These are phyloP conservation scores for Coniochaeta pulveracea DNA, from an alignment of 2,329 filamentous ascomycete genomes.

Conservation along the genomic window DNA sequence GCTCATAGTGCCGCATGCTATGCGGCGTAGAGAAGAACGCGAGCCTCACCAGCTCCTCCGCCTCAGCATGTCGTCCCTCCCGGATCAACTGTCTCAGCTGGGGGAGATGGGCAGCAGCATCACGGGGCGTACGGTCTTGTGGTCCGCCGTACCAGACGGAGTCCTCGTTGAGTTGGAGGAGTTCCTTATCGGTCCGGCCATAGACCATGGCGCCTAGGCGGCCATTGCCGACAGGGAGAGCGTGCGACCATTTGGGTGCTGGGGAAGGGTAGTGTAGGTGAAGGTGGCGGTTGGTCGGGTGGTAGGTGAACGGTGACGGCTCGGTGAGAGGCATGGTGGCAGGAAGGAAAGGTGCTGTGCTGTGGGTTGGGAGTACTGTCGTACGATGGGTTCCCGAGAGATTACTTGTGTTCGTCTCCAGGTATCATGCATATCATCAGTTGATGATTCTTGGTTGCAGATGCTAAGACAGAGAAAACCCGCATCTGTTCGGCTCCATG, in stretches of 20 bases:
- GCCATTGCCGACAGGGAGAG: conserved; percentile 36
- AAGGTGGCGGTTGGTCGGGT: conserved; percentile 2
- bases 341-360: too few species aligned
- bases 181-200: conserved; percentile 28
- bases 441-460: too few species aligned
- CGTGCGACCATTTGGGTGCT: conserved; percentile 20
- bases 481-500: too few species aligned
- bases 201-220: conserved; percentile 30
- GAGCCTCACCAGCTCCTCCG: conserved; percentile 25
- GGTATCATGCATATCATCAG: too few species aligned
- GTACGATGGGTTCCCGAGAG: too few species aligned
- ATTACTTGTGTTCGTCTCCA: too few species aligned
- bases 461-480: too few species aligned
- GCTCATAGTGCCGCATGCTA: conserved; percentile 35
- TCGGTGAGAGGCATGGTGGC: neutral
- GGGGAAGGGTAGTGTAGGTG: conserved; percentile 14
- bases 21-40: conserved; percentile 33
- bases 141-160: conserved; percentile 33
- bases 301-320: conserved; percentile 1
- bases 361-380: too few species aligned
- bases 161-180: conserved; percentile 34
- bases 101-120: conserved; percentile 23
- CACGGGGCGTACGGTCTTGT: conserved; percentile 27
- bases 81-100: conserved; percentile 27
- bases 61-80: conserved; percentile 23